Percentiles rank a stretch among this genome's conserved stretches.
Evolutionary conservation across 305 asterid species (phyloP).

Genomic region (Solanum hybrid): DNA sequence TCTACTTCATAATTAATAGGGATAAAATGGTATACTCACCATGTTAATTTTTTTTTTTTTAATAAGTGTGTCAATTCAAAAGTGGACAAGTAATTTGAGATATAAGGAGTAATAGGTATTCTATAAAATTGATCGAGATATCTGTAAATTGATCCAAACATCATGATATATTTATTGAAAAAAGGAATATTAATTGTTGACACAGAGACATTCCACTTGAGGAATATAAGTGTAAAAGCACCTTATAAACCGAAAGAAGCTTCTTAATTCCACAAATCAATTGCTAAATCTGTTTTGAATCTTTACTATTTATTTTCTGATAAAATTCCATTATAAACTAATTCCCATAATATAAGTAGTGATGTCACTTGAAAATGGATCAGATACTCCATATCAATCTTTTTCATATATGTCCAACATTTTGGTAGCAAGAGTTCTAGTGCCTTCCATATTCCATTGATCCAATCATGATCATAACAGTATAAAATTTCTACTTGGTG

Average conservation of each 20-base stretch:
- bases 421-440: neutral
- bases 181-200: neutral
- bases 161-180: neutral
- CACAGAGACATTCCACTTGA: neutral
- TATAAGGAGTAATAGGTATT: too few relatives aligned
- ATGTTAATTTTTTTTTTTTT: too few relatives aligned
- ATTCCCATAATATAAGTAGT: neutral
- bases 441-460: neutral
- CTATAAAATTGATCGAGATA: neutral
- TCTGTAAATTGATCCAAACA: neutral
- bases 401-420: neutral
- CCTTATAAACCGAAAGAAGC: neutral
- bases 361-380: conserved; percentile 4
- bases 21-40: too few relatives aligned
- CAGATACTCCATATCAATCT: neutral
- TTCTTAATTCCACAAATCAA: neutral
- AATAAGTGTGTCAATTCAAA: too few relatives aligned
- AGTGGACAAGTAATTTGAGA: too few relatives aligned
- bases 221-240: neutral
- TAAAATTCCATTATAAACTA: neutral
- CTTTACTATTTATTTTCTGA: neutral
- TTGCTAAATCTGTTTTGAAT: neutral
- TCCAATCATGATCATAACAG: neutral
- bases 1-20: too few relatives aligned
- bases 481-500: neutral